Evolutionary conservation across 139 green algal species (phyloP).

Genomic region (Picochlorum sp.): DNA sequence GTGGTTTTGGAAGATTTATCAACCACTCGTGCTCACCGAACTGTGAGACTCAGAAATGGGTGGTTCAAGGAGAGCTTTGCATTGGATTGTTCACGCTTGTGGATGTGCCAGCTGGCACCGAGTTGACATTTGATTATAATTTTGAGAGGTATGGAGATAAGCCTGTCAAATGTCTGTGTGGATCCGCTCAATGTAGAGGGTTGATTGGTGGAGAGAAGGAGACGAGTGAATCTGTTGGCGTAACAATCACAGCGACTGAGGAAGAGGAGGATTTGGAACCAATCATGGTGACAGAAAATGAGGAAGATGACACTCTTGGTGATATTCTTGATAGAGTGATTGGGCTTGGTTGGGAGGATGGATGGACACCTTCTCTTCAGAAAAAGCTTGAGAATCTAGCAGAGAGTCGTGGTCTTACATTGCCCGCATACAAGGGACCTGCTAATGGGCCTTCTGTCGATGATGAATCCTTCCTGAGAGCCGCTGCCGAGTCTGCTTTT

Average conservation of each 20-base stretch:
- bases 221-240: not conserved
- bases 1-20: conserved; percentile 92
- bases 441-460: not conserved
- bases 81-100: conserved; percentile 82
- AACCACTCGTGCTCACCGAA: conserved; percentile 98
- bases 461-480: conserved; percentile 10
- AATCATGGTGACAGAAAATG: conserved; percentile 60
- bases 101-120: conserved; percentile 59
- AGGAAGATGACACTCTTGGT: conserved; percentile 48
- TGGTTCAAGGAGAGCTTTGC: conserved; percentile 87
- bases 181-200: conserved; percentile 49
- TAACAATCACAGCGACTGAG: conserved; percentile 1
- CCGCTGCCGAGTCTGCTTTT: not conserved
- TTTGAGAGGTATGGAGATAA: conserved; percentile 94
- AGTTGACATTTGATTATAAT: conserved; percentile 99
- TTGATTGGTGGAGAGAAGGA: conserved; percentile 71
- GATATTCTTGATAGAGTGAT: conserved; percentile 62
- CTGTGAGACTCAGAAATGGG: conserved; percentile 98
- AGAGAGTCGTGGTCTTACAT: not conserved
- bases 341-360: conserved; percentile 30
- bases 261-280: conserved; percentile 54
- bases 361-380: conserved; percentile 8
- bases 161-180: conserved; percentile 59
- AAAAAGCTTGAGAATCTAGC: not conserved
- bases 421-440: not conserved